These are phyloP conservation scores for Mortierella sp. DNA, from an alignment of 371 early-diverging fungal species.

Conservation along the genomic window DNA sequence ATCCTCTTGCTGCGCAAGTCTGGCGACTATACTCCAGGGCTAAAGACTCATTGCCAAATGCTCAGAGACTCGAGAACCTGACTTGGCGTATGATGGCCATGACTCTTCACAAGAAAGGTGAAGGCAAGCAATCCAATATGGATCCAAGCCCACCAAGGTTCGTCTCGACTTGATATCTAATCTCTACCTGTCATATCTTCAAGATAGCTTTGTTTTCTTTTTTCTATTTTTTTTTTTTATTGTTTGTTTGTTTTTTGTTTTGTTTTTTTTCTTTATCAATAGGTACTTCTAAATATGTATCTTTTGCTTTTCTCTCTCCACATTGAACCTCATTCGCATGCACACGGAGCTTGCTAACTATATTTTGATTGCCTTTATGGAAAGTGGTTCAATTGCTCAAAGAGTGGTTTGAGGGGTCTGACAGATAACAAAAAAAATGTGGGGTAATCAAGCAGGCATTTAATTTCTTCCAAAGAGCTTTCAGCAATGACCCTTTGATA, in stretches of 20 bases:
- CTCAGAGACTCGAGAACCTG: constrained; percentile 73
- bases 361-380: too few species aligned
- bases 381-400: too few species aligned
- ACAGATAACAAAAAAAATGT: background rate
- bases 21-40: constrained; percentile 78
- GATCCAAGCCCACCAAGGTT: background rate
- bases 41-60: constrained; percentile 71
- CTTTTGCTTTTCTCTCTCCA: background rate
- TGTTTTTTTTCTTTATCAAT: background rate
- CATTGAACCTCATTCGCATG: background rate
- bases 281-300: background rate
- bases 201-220: too few species aligned
- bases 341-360: background rate
- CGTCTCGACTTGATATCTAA: background rate
- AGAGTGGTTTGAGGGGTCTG: too few species aligned
- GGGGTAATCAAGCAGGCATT: background rate
- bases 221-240: too few species aligned
- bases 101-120: constrained; percentile 60
- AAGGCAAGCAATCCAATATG: background rate
- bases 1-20: constrained; percentile 68
- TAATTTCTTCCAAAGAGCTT: too few species aligned
- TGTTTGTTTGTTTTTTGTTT: background rate
- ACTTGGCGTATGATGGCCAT: constrained; percentile 81
- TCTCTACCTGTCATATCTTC: too few species aligned
- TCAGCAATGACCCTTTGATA: background rate